Evolutionary conservation across 1,284 basidiomycete genomes (phyloP).

Genomic region (Ganoderma resinaceum): DNA sequence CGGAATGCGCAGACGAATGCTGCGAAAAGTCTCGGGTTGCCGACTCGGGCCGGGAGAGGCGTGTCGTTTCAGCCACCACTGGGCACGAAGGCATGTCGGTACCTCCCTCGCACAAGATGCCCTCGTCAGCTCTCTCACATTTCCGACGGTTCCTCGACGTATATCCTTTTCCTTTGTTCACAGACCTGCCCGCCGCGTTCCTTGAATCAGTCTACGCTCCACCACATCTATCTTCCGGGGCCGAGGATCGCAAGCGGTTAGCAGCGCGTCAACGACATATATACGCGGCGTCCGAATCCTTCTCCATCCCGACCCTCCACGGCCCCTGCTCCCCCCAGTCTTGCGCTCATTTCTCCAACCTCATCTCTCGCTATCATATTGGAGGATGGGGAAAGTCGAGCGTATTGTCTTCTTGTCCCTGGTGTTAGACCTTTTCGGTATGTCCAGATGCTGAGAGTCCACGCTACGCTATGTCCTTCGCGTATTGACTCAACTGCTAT

Average conservation of each 20-base stretch:
- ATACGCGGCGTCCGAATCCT: not conserved
- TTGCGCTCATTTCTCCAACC: not conserved
- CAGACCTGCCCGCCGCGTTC: conserved; percentile 15
- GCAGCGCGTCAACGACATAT: not conserved
- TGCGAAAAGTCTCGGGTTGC: conserved; percentile 18
- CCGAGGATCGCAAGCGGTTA: conserved; percentile 18
- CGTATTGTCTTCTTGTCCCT: conserved; percentile 84
- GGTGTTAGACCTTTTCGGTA: conserved; percentile 84
- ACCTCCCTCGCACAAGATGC: conserved; percentile 18
- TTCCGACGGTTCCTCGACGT: conserved; percentile 12
- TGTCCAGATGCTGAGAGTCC: conserved; percentile 27
- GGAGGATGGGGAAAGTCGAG: conserved; percentile 68
- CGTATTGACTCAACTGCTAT: not conserved
- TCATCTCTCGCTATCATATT: not conserved
- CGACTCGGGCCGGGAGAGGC: conserved; percentile 21
- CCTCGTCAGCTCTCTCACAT: conserved; percentile 18
- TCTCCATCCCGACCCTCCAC: conserved; percentile 2
- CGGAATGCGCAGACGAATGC: conserved; percentile 8
- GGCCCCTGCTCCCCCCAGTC: conserved; percentile 1
- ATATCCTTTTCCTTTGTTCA: conserved; percentile 9
- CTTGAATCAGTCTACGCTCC: conserved; percentile 7
- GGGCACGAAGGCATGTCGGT: conserved; percentile 16
- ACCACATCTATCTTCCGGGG: conserved; percentile 6
- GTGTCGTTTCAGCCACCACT: conserved; percentile 24
- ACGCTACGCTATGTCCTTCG: not conserved